Evolutionary conservation across 1,284 basidiomycete genomes (phyloP).

Genomic region (Ceratobasidium sp.): DNA sequence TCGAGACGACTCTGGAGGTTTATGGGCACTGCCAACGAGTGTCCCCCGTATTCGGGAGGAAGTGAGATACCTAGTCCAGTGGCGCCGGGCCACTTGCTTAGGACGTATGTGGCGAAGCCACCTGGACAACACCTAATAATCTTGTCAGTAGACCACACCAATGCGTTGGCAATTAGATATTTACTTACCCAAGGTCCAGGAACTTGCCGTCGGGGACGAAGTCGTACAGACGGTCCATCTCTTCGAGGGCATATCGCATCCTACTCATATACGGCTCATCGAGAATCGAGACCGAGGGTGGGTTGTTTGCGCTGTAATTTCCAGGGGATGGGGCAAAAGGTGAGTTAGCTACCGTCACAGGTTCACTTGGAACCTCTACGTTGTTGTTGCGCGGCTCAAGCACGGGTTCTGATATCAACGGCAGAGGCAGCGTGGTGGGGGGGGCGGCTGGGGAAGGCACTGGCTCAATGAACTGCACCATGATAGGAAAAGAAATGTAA

Average conservation of each 20-base stretch:
- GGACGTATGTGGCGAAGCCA: slow-evolving; percentile 33
- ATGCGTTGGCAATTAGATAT: neutral
- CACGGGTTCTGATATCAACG: no score
- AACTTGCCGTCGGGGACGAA: slow-evolving; percentile 29
- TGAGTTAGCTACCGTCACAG: no score
- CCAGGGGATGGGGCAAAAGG: no score
- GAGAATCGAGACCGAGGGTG: slow-evolving; percentile 3
- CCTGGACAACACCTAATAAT: slow-evolving; percentile 35
- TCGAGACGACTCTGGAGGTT: slow-evolving; percentile 23
- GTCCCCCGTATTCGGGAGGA: slow-evolving; percentile 36
- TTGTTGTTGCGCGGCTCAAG: no score
- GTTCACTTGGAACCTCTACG: no score
- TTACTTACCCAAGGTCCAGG: slow-evolving; percentile 31
- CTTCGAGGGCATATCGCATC: slow-evolving; percentile 21
- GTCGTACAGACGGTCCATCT: slow-evolving; percentile 19
- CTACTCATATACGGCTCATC: slow-evolving; percentile 32
- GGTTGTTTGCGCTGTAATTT: no score
- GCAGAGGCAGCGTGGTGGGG: no score
- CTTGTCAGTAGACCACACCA: no score
- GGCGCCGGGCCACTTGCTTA: slow-evolving; percentile 27
- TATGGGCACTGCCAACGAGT: slow-evolving; percentile 19
- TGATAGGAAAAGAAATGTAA: no score
- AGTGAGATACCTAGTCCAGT: slow-evolving; percentile 34
- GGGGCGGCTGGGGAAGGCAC: no score
- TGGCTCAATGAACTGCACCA: no score